These are phyloP conservation scores for Scheffersomyces titani DNA, from an alignment of 1,139 yeast genomes.

Conservation along the genomic window DNA sequence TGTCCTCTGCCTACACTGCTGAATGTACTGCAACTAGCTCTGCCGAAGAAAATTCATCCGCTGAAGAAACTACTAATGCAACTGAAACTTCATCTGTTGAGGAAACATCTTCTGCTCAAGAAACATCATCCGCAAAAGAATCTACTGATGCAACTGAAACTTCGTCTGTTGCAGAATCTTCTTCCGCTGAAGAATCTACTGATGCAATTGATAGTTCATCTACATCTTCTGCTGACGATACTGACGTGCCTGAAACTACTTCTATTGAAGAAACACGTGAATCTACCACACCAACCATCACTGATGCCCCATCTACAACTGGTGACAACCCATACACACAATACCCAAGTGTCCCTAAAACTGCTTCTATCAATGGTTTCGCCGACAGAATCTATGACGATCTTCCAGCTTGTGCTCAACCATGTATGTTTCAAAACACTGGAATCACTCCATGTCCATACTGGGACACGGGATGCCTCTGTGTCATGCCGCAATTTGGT, in stretches of 20 bases:
- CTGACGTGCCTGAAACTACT: conserved; percentile 11
- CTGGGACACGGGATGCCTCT: conserved; percentile 58
- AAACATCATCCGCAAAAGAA: not conserved
- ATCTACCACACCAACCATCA: not conserved
- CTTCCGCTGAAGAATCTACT: conserved; percentile 12
- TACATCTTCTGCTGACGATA: conserved; percentile 11
- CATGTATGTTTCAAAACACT: conserved; percentile 21
- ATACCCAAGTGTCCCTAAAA: conserved; percentile 48
- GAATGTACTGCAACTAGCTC: not conserved
- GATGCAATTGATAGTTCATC: conserved; percentile 5
- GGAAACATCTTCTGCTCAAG: not conserved
- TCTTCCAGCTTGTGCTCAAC: conserved; percentile 47
- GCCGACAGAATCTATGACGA: conserved; percentile 47
- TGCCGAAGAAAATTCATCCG: not conserved
- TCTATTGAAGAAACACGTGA: conserved; percentile 1
- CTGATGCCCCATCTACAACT: not conserved
- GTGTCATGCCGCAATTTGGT: conserved; percentile 51
- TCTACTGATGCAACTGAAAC: too few relatives aligned
- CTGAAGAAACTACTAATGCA: conserved; percentile 3
- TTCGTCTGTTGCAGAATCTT: conserved; percentile 5
- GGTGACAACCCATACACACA: conserved; percentile 28
- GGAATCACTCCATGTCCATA: conserved; percentile 48
- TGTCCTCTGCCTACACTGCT: conserved; percentile 6
- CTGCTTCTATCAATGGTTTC: conserved; percentile 54
- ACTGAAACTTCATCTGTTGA: conserved; percentile 4